phyloP scores from a whole-genome alignment of 257 asterid species.

The Gentiana macrophylla region DNA sequence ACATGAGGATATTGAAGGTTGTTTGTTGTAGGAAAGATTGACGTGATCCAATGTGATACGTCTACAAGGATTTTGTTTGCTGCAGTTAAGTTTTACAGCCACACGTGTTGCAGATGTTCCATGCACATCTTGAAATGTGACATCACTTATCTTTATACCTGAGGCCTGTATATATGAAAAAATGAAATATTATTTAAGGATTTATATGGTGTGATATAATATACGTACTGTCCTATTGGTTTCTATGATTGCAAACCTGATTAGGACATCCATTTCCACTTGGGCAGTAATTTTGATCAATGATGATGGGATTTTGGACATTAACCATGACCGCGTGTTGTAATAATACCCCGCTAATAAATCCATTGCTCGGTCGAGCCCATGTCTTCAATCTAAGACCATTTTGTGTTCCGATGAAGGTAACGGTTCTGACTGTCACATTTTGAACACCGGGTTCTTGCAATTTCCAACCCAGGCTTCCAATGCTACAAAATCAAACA shows the following conservation, averaged over 20 bases:
- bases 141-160: slow-evolving; percentile 11
- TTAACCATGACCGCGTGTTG: slow-evolving; percentile 42
- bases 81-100: slow-evolving; percentile 57
- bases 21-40: slow-evolving; percentile 22
- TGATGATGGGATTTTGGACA: slow-evolving; percentile 52
- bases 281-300: slow-evolving; percentile 70
- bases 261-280: slow-evolving; percentile 32
- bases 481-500: slow-evolving; percentile 28
- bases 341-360: slow-evolving; percentile 39
- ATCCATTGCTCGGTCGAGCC: slow-evolving; percentile 56
- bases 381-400: slow-evolving; percentile 68
- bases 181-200: not conserved
- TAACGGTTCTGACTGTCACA: slow-evolving; percentile 30
- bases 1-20: not conserved
- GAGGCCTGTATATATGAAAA: slow-evolving; percentile 35
- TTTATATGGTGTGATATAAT: not conserved
- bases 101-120: slow-evolving; percentile 48
- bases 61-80: slow-evolving; percentile 39
- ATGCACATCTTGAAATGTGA: too few relatives aligned
- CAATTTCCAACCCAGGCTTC: slow-evolving; percentile 27
- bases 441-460: slow-evolving; percentile 7
- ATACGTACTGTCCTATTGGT: not conserved
- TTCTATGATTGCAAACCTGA: slow-evolving; percentile 19
- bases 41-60: slow-evolving; percentile 53
- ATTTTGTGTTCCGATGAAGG: slow-evolving; percentile 57